phyloP scores from a whole-genome alignment of 352 stramenopile species.

The Phytopythium boreale region DNA sequence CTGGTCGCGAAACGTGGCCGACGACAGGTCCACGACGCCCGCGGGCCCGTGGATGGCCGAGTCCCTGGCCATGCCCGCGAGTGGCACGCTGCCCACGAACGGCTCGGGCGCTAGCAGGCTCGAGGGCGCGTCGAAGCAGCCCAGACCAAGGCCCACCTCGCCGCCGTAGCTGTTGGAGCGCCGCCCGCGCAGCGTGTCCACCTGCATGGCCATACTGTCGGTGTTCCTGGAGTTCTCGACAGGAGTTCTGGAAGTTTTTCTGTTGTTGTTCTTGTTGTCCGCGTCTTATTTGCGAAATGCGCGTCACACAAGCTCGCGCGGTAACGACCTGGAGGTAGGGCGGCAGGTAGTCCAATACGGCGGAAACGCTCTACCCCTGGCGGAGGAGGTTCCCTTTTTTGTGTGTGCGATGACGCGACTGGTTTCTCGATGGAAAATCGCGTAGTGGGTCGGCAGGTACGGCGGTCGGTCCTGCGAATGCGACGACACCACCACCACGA shows the following conservation, averaged over 20 bases:
- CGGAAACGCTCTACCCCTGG: no score
- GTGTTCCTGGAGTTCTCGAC: neutral
- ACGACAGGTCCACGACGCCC: neutral
- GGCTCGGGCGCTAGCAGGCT: neutral
- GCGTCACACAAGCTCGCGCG: no score
- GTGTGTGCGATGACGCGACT: no score
- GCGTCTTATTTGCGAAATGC: neutral
- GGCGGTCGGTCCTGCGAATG: neutral
- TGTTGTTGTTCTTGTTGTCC: neutral
- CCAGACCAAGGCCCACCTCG: conserved; percentile 4
- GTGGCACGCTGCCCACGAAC: conserved; percentile 14
- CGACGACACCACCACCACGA: neutral
- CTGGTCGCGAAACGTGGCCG: neutral
- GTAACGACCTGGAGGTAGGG: no score
- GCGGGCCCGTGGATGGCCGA: conserved; percentile 13
- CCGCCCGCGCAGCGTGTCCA: neutral
- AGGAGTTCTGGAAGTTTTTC: neutral
- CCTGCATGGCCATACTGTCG: neutral
- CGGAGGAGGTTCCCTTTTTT: no score
- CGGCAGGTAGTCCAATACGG: no score
- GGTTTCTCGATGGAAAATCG: no score
- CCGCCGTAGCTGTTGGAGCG: conserved; percentile 8
- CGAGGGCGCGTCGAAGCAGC: conserved; percentile 14
- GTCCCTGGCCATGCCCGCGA: conserved; percentile 6
- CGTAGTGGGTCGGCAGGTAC: no score